Conservation (phyloP, 257 asterid species). For the Rhazya stricta region DNA sequence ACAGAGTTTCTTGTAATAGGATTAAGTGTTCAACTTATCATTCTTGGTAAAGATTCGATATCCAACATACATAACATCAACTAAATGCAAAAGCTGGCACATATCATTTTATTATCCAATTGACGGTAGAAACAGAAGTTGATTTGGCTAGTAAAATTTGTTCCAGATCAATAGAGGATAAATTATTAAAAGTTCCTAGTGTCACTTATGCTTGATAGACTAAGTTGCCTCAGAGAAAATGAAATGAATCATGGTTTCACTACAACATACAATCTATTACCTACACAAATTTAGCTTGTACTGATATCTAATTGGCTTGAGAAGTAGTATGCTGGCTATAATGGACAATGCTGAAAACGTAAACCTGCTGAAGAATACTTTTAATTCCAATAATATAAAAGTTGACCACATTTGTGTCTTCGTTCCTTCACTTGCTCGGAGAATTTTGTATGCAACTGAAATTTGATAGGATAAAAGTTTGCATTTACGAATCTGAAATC, state of each 20-base stretch:
- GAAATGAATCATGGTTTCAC: not conserved
- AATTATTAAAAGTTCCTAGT: not conserved
- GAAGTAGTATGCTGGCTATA: not conserved
- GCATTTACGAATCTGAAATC: not conserved
- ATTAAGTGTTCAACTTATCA: not conserved
- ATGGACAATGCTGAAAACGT: too few species aligned
- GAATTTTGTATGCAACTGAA: not conserved
- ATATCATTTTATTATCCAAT: not conserved
- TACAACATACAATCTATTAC: not conserved
- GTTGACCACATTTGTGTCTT: too few species aligned
- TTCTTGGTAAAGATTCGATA: not conserved
- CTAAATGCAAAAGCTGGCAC: not conserved
- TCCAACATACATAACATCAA: not conserved
- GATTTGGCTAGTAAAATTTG: not conserved
- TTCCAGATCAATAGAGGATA: not conserved
- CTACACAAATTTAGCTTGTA: not conserved
- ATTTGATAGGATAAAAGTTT: not conserved
- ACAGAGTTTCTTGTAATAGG: too few species aligned
- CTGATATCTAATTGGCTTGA: not conserved
- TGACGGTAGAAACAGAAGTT: not conserved
- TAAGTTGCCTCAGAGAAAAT: not conserved
- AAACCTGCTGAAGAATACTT: too few species aligned
- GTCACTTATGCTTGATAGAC: not conserved
- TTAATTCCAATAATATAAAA: too few species aligned
- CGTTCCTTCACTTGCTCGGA: not conserved